These are phyloP conservation scores for Suhomyces guaymorum DNA, from an alignment of 1,139 yeast genomes.

Conservation along the genomic window DNA sequence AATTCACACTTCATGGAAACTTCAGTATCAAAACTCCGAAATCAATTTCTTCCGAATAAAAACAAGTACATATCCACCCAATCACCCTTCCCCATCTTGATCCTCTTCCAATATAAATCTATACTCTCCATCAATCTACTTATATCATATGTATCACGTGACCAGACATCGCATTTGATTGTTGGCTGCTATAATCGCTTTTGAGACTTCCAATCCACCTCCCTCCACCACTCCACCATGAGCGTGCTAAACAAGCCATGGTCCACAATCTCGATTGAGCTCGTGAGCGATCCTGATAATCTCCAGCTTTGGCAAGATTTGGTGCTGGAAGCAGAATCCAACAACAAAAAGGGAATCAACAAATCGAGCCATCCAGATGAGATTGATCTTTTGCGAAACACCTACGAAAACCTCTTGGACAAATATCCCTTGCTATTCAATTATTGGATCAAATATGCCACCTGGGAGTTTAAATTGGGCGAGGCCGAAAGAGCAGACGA, in stretches of 20 bases:
- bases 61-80: too few species aligned
- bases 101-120: too few species aligned
- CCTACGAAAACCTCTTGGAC: slow-evolving; percentile 58
- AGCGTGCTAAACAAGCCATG: slow-evolving; percentile 18
- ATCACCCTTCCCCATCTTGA: too few species aligned
- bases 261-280: slow-evolving; percentile 27
- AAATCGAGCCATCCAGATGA: slow-evolving; percentile 46
- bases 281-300: slow-evolving; percentile 46
- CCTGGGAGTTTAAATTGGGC: slow-evolving; percentile 63
- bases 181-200: too few species aligned
- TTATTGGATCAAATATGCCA: slow-evolving; percentile 79
- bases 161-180: background rate
- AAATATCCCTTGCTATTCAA: slow-evolving; percentile 72
- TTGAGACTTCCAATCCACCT: background rate
- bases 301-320: slow-evolving; percentile 52
- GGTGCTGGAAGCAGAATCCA: slow-evolving; percentile 35
- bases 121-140: too few species aligned
- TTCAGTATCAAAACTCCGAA: too few species aligned
- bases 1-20: too few species aligned
- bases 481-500: slow-evolving; percentile 47
- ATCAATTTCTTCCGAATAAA: too few species aligned
- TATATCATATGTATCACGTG: too few species aligned
- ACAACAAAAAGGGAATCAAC: slow-evolving; percentile 37
- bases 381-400: slow-evolving; percentile 43
- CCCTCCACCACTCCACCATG: slow-evolving; percentile 2